phyloP scores from a whole-genome alignment of 176 grass and related monocot species.

The Puccinellia tenuiflora region DNA sequence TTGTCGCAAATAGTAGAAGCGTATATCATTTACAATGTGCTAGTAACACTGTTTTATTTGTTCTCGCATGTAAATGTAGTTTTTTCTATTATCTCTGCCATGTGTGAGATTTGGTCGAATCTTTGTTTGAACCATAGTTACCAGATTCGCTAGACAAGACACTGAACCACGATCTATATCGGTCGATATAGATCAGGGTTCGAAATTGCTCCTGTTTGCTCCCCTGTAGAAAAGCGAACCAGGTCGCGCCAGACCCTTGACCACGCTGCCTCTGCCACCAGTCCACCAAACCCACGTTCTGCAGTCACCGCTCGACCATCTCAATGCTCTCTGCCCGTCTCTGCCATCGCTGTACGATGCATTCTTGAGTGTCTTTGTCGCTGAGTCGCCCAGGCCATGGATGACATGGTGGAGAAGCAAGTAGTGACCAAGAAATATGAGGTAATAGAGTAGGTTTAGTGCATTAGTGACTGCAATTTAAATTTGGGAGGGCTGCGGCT shows the following conservation, averaged over 20 bases:
- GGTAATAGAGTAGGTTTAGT: background rate
- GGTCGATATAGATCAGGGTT: background rate
- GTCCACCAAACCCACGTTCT: background rate
- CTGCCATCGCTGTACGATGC: background rate
- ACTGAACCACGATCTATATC: background rate
- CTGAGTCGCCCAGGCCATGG: background rate
- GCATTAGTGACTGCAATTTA: background rate
- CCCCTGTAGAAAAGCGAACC: background rate
- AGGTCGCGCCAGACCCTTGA: background rate
- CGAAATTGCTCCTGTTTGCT: background rate
- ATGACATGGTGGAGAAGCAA: background rate
- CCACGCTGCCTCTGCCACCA: background rate
- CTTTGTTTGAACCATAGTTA: background rate
- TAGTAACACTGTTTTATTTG: background rate
- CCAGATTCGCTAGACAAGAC: background rate
- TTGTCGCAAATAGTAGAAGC: background rate
- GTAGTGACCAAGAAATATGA: background rate
- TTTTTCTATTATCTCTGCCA: background rate
- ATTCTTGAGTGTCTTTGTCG: background rate
- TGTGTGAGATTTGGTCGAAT: background rate
- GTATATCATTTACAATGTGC: background rate
- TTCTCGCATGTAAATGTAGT: background rate
- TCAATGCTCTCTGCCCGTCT: background rate
- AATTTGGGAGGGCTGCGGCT: background rate
- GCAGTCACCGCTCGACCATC: background rate